A percentile compares a stretch with the other conserved stretches of the same genome.
Evolutionary conservation across 495 filamentous ascomycete genomes (phyloP).

Genomic region (Clohesyomyces aquaticus): DNA sequence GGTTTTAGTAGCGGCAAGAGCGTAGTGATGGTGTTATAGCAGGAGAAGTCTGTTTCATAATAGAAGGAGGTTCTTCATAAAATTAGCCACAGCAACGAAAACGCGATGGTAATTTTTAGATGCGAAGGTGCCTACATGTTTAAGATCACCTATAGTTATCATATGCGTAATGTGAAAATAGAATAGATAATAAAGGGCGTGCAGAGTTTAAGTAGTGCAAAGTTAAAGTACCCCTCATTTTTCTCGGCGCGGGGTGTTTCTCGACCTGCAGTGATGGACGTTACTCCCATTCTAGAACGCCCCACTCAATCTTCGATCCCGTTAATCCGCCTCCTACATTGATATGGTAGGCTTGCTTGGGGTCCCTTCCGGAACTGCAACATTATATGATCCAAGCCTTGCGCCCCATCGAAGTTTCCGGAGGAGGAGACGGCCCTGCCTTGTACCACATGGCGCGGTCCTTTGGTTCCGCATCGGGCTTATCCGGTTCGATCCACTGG

Average conservation of each 20-base stretch:
- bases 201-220: constrained; percentile 9
- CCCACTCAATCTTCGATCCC: too few relatives aligned
- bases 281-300: too few relatives aligned
- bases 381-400: too few relatives aligned
- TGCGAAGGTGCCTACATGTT: constrained; percentile 7
- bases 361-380: too few relatives aligned
- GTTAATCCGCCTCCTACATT: too few relatives aligned
- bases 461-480: too few relatives aligned
- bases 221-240: constrained; percentile 3
- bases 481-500: too few relatives aligned
- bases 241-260: constrained; percentile 8
- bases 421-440: too few relatives aligned
- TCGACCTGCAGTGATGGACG: not conserved
- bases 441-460: too few relatives aligned
- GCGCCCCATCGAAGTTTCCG: too few relatives aligned
- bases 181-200: not conserved
- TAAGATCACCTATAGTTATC: constrained; percentile 3
- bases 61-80: constrained; percentile 6
- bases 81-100: not conserved
- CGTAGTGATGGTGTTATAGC: constrained; percentile 3
- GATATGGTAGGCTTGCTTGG: too few relatives aligned
- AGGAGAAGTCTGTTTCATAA: constrained; percentile 6
- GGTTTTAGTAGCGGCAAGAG: constrained; percentile 8
- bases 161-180: constrained; percentile 14
- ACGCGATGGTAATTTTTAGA: constrained; percentile 4